Conservation (phyloP, 73 alveolate genomes). For the Symbiodinium natans region DNA sequence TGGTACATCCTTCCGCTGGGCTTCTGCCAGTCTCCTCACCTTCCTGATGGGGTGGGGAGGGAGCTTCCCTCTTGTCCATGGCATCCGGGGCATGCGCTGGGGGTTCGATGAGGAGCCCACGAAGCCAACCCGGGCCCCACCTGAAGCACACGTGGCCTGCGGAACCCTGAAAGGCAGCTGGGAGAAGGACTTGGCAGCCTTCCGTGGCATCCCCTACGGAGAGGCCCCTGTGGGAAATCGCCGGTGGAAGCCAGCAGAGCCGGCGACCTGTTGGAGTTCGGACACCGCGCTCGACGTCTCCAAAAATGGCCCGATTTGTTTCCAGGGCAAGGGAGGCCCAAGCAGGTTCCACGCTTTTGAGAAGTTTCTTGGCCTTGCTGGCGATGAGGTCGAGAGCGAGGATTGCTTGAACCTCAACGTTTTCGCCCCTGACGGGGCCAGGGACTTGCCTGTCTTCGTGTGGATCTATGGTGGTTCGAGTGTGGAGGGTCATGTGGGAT, state of each 20-base stretch:
- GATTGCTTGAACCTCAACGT: slow-evolving; percentile 80
- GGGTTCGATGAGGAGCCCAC: neutral
- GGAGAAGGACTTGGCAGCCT: slow-evolving; percentile 32
- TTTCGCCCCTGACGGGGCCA: slow-evolving; percentile 7
- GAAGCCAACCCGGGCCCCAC: neutral
- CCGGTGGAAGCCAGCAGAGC: slow-evolving; percentile 46
- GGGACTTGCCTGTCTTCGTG: slow-evolving; percentile 28
- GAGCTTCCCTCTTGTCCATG: neutral
- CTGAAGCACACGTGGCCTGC: neutral
- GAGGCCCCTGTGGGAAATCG: slow-evolving; percentile 58
- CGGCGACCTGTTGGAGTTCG: neutral
- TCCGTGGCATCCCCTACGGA: slow-evolving; percentile 87
- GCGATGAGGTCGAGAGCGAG: neutral
- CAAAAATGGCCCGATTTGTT: neutral
- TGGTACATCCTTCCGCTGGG: neutral
- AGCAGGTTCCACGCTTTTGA: neutral
- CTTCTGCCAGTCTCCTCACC: neutral
- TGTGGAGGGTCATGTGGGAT: neutral
- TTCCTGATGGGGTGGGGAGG: neutral
- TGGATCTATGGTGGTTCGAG: slow-evolving; percentile 81
- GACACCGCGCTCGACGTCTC: neutral
- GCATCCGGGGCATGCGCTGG: neutral
- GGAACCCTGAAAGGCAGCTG: neutral
- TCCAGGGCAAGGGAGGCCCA: neutral
- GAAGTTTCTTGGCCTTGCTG: neutral